Evolutionary conservation across 2,329 filamentous ascomycete genomes (phyloP), one percentile per base, ranked within the genome.

Genomic region (Cordyceps tenuipes): DNA sequence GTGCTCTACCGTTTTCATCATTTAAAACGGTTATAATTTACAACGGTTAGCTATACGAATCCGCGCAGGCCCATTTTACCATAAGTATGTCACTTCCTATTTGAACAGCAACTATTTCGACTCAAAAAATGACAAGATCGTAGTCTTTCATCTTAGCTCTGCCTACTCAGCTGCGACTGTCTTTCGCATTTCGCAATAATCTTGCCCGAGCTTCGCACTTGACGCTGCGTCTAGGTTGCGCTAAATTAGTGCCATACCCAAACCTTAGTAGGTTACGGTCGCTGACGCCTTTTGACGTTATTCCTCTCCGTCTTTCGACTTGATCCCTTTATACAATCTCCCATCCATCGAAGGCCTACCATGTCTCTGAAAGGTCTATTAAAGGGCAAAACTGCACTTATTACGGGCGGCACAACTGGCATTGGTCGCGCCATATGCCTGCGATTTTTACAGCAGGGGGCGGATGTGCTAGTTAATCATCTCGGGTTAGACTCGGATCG

Each of bases 401-500:
- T 96, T 68, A 96, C 91, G 0, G 91, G 91, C 64, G 91, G 89
- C 61, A 87, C 88, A 3, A 95, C 90, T 1, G 91, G 91, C 59
- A 96, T 96, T 67, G 91, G 91, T 57, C 83, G 89, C 64, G 91
- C 91, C 66, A 95, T 96, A 64, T 86, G 88, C 47, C 81, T 96
- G 55, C 87, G 86, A 67, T 95, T 90, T 71, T 77, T 93, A 57
- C 79, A 81, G 5, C 89, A 95, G 66, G 91, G 91, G 65, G 89
- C 88, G 66, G 82, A 83, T 70, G 89, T 95, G 36, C 85, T 88
- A 31, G 83, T 95, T 63, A 96, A 94, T 76, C 89, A 94, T 70
- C 82, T 92, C 2, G 88, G 82, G 60, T 78, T 84, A 7, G 70
- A 73, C 3, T 73, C 73, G 50, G 83, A 86, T 72, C 66, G 71